phyloP scores from a whole-genome alignment of 176 grass and related monocot species.

The Oryza brachyantha region DNA sequence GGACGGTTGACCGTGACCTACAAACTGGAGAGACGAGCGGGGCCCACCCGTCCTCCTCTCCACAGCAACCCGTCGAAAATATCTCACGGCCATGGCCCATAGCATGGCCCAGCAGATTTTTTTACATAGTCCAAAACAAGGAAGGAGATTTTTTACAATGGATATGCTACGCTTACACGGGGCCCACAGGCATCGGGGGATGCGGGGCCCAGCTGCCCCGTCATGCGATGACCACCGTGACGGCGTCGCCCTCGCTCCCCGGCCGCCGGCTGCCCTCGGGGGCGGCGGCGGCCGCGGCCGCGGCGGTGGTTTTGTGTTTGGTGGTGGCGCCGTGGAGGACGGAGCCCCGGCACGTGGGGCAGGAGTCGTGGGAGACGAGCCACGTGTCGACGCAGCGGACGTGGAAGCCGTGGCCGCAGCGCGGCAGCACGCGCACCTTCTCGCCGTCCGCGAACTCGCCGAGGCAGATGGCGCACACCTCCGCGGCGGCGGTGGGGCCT shows the following conservation, averaged over 20 bases:
- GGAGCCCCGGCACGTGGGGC: conserved; percentile 75
- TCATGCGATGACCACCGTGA: conserved; percentile 46
- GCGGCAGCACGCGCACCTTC: conserved; percentile 75
- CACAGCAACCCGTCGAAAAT: conserved; percentile 10
- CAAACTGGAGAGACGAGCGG: neutral
- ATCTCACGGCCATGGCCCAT: conserved; percentile 4
- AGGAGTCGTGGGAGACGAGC: conserved; percentile 71
- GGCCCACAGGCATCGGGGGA: neutral
- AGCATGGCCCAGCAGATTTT: neutral
- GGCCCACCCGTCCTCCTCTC: neutral
- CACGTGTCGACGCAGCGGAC: conserved; percentile 84
- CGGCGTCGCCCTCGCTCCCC: conserved; percentile 2
- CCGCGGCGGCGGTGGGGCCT: conserved; percentile 18
- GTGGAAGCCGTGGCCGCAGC: conserved; percentile 82
- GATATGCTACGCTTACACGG: conserved; percentile 3
- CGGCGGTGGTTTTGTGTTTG: neutral
- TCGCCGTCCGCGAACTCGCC: conserved; percentile 83
- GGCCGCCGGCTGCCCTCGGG: neutral
- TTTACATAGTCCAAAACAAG: neutral
- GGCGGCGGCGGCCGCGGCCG: neutral
- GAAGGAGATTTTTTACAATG: conserved; percentile 19
- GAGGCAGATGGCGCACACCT: conserved; percentile 91
- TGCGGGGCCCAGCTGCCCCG: neutral
- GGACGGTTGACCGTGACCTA: neutral
- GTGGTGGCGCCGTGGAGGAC: conserved; percentile 36